These are phyloP conservation scores for Tuber magnatum DNA, from an alignment of 495 filamentous ascomycete species.

Conservation along the genomic window DNA sequence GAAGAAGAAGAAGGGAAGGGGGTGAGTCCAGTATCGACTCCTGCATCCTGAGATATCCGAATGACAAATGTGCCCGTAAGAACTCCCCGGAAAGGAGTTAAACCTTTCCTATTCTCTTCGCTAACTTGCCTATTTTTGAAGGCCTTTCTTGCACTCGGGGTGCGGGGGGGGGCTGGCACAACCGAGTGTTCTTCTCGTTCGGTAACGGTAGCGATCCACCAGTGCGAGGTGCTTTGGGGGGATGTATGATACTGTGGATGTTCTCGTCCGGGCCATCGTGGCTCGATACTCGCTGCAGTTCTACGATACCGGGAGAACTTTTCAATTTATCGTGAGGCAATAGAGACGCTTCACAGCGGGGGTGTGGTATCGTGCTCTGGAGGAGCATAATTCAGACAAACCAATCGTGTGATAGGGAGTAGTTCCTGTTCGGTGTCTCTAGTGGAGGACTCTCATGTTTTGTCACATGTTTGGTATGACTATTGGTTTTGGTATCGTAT, in stretches of 20 bases:
- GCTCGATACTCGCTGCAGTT: neutral
- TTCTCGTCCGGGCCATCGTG: neutral
- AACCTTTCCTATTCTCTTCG: neutral
- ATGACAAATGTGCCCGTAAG: neutral
- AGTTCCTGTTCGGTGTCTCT: neutral
- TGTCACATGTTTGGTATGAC: neutral
- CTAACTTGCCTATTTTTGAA: neutral
- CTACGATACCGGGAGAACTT: neutral
- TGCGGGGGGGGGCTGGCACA: too few relatives aligned
- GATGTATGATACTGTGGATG: too few relatives aligned
- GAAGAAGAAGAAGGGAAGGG: neutral
- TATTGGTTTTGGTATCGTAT: neutral
- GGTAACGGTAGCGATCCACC: neutral
- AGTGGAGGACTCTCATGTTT: neutral
- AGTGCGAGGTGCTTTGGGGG: neutral
- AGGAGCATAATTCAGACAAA: neutral
- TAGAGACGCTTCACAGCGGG: neutral
- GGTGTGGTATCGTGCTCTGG: neutral
- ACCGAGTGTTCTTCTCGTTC: neutral
- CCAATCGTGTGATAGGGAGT: neutral
- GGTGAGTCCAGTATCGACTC: slow-evolving; percentile 43
- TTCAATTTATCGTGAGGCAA: neutral
- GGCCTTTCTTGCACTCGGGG: neutral
- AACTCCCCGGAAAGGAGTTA: neutral
- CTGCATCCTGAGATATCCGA: slow-evolving; percentile 32